Evolutionary conservation across 1,139 yeast species (phyloP), one percentile per base, ranked within the genome.

Genomic region (Kurtzmaniella natalensis): DNA sequence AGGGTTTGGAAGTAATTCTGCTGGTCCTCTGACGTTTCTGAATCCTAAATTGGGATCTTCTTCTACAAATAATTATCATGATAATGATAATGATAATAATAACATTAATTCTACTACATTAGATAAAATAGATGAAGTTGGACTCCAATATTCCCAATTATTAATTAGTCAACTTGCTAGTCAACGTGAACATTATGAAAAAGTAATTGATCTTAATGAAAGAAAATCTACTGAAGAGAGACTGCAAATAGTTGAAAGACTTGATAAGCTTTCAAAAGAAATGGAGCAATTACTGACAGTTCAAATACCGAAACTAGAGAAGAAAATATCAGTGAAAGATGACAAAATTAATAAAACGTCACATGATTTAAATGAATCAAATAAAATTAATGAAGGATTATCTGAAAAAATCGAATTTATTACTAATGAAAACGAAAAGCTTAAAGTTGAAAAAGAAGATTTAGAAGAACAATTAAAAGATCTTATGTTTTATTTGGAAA

Each of bases 171-270:
- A 88, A 49, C 59, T 88, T 35, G 95, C 88, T 33, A 81, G 94
- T n/a, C 96, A 88, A 55, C 65, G 95, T 34, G 92, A 84, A 41
- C 85, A 81, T 55, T 88, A 84, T 51, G 96, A 87, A 49, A 62
- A 66, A 8, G 68, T 79, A 38, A 47, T 83, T 19, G 55, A 64
- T 18, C 18, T 18, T 10, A 22, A 10, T 18, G 7, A 29, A 19
- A 9, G 43, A 2, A 32, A 47, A 9, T 43, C 44, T 4, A 42
- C 48, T 1, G 36, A 55, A 7, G 35, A 57, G 19, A 38, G 52
- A 1, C 62, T 61, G 28, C 58, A 28, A 14, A 21, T 72, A 38
- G 71, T 65, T 32, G 41, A 47, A 9, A 61, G 59, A 33, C 53
- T 68, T 21, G 59, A 57, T 11, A 62, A 61, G 28, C 43, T 64